Conservation (phyloP, 140 eudicot genomes). For the Bidens hawaiensis region DNA sequence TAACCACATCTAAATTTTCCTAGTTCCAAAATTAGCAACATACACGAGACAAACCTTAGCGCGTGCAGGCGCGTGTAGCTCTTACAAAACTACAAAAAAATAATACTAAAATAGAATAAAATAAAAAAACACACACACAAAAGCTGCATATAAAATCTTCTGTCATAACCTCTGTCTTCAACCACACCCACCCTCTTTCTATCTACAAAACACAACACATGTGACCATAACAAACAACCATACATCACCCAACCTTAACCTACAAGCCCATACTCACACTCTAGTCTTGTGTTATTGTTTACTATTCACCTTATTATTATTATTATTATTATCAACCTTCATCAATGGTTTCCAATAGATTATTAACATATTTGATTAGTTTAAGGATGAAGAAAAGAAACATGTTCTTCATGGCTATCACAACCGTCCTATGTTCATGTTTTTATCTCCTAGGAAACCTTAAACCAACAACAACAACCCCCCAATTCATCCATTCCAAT, state of each 20-base stretch:
- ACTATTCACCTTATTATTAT: not conserved
- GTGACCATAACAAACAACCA: constrained; percentile 15
- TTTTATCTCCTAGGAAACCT: constrained; percentile 57
- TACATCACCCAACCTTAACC: constrained; percentile 18
- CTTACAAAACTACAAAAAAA: not conserved
- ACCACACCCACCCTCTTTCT: not conserved
- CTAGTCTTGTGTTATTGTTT: too few relatives aligned
- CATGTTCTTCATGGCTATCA: constrained; percentile 35
- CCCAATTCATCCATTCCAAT: constrained; percentile 23
- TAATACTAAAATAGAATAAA: too few relatives aligned
- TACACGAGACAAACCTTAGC: constrained; percentile 23
- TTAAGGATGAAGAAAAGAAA: constrained; percentile 40
- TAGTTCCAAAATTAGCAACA: constrained; percentile 21
- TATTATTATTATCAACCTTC: not conserved
- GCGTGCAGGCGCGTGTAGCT: constrained; percentile 25
- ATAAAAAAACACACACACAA: too few relatives aligned
- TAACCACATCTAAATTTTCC: constrained; percentile 7
- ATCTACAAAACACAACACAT: constrained; percentile 27
- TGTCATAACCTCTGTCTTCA: constrained; percentile 17
- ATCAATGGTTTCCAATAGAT: constrained; percentile 39
- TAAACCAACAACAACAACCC: constrained; percentile 22
- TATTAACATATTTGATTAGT: constrained; percentile 18
- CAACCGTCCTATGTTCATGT: constrained; percentile 47
- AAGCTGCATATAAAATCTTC: constrained; percentile 14
- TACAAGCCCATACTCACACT: not conserved